Evolutionary conservation across 306 rosid genomes (phyloP).

Genomic region (Lathyrus sativus): DNA sequence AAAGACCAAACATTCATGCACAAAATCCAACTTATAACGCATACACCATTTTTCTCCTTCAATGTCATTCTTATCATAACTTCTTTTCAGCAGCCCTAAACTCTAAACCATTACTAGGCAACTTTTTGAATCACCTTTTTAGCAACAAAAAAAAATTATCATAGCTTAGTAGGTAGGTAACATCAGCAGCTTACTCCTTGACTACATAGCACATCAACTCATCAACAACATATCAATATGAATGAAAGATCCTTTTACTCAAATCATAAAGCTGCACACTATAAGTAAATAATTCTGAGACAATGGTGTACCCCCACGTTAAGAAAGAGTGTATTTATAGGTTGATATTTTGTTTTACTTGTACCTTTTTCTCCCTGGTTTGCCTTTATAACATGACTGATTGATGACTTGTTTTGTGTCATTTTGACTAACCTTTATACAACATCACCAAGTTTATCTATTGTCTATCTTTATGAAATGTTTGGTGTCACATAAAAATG

Average conservation of each 20-base stretch:
- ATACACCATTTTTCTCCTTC: constrained; percentile 14
- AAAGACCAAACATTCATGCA: constrained; percentile 35
- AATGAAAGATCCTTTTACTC: constrained; percentile 42
- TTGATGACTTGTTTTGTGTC: constrained; percentile 31
- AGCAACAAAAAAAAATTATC: constrained; percentile 24
- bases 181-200: constrained; percentile 42
- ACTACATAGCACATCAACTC: constrained; percentile 39
- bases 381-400: constrained; percentile 32
- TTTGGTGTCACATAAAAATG: constrained; percentile 26
- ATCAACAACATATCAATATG: constrained; percentile 36
- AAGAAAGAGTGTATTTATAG: constrained; percentile 17
- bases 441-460: constrained; percentile 25
- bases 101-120: constrained; percentile 29
- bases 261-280: constrained; percentile 31
- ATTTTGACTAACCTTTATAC: constrained; percentile 36
- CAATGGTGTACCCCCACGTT: constrained; percentile 40
- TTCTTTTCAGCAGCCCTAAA: constrained; percentile 40
- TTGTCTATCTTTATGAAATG: constrained; percentile 21
- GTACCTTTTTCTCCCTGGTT: neutral
- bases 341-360: constrained; percentile 31
- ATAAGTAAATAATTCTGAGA: constrained; percentile 37
- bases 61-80: constrained; percentile 26
- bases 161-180: constrained; percentile 30
- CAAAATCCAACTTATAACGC: constrained; percentile 35
- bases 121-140: constrained; percentile 37